phyloP scores from a whole-genome alignment of 768 basidiomycete genomes.

The Agaricus blazei region DNA sequence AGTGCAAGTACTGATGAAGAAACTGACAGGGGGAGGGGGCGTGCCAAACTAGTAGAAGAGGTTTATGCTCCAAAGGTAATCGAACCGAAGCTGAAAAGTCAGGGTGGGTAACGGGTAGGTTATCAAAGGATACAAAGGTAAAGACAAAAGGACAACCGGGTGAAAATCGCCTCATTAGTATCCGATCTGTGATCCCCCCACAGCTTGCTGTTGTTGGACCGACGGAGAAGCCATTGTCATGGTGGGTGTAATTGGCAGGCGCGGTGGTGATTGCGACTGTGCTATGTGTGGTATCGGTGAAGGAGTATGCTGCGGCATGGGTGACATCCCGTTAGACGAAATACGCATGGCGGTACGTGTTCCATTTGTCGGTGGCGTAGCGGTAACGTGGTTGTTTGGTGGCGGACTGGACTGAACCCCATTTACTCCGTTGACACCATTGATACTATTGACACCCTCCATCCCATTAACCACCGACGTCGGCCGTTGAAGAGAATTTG shows the following conservation, averaged over 20 bases:
- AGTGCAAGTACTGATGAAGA: background rate
- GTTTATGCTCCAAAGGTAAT: slow-evolving; percentile 1
- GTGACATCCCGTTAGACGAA: slow-evolving; percentile 40
- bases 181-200: slow-evolving; percentile 47
- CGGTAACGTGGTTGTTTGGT: slow-evolving; percentile 28
- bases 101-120: slow-evolving; percentile 1
- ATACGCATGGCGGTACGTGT: slow-evolving; percentile 39
- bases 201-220: slow-evolving; percentile 48
- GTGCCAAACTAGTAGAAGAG: background rate
- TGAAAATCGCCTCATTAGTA: slow-evolving; percentile 26
- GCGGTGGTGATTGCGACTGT: slow-evolving; percentile 45
- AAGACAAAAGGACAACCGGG: background rate
- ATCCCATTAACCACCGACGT: slow-evolving; percentile 27
- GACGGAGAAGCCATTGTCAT: slow-evolving; percentile 52
- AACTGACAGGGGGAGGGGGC: slow-evolving; percentile 6
- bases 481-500: slow-evolving; percentile 27
- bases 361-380: slow-evolving; percentile 55
- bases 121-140: background rate
- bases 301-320: slow-evolving; percentile 44
- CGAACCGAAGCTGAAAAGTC: background rate
- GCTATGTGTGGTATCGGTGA: slow-evolving; percentile 41
- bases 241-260: slow-evolving; percentile 44
- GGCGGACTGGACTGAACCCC: slow-evolving; percentile 34
- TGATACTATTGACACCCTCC: slow-evolving; percentile 1
- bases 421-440: slow-evolving; percentile 20